phyloP scores from a whole-genome alignment of 306 rosid genomes.

The Cucumis sativus region DNA sequence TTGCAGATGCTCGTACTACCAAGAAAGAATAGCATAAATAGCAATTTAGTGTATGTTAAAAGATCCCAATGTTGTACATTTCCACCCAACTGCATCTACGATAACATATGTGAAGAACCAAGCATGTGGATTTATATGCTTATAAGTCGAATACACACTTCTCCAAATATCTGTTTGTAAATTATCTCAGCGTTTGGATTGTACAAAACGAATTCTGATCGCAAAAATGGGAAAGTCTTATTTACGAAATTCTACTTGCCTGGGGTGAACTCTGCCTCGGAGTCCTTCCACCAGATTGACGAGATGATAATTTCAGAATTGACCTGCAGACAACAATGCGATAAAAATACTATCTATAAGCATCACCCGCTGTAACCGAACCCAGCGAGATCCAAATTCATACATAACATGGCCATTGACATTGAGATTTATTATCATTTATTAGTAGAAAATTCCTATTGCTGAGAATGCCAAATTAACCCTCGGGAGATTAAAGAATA shows the following conservation, averaged over 20 bases:
- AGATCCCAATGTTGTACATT: neutral
- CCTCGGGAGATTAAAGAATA: neutral
- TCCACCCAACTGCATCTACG: neutral
- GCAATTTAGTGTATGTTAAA: neutral
- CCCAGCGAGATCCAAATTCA: neutral
- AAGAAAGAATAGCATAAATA: neutral
- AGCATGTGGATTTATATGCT: neutral
- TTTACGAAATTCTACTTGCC: conserved; percentile 20
- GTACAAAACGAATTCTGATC: neutral
- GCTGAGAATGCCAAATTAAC: neutral
- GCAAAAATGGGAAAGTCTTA: neutral
- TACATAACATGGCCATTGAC: neutral
- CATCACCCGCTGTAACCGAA: neutral
- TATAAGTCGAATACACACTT: neutral
- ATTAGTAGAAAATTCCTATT: neutral
- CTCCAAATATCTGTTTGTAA: neutral
- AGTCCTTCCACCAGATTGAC: conserved; percentile 31
- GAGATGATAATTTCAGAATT: conserved; percentile 49
- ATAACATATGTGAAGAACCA: neutral
- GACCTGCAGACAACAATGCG: conserved; percentile 36
- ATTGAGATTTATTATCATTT: neutral
- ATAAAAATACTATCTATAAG: neutral
- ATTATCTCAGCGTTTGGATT: neutral
- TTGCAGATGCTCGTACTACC: neutral
- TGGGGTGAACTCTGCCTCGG: conserved; percentile 41